Conservation (phyloP, 2,329 filamentous ascomycete genomes). For the Penicillium hordei region DNA sequence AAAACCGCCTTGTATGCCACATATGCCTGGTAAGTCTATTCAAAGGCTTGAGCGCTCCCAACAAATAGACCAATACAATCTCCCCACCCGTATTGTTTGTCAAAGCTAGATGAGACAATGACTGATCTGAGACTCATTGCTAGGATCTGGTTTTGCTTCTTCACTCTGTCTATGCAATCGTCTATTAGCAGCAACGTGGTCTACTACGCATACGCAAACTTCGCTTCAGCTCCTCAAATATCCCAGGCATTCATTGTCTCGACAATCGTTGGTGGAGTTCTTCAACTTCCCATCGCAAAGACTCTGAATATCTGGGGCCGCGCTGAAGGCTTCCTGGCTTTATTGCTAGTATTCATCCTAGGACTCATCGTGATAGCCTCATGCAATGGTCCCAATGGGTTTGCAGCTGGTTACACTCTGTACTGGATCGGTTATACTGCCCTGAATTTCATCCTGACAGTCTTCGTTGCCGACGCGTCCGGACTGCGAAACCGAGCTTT, state of each 20-base stretch:
- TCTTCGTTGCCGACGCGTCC: background rate
- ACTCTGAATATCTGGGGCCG: background rate
- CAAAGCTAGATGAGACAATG: background rate
- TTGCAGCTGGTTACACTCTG: background rate
- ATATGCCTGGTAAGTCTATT: background rate
- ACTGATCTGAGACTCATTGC: background rate
- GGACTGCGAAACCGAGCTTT: background rate
- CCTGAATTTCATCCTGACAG: background rate
- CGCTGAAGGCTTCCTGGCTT: background rate
- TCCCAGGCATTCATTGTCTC: background rate
- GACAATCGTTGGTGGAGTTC: background rate
- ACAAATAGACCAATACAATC: background rate
- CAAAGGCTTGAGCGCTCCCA: background rate
- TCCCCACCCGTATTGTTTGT: background rate
- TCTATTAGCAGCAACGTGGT: background rate
- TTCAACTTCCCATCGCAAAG: background rate
- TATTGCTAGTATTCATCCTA: background rate
- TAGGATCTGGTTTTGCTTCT: background rate
- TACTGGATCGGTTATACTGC: background rate
- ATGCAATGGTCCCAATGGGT: background rate
- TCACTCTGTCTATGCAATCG: background rate
- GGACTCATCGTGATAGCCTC: background rate
- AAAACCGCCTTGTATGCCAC: background rate
- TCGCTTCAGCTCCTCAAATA: background rate
- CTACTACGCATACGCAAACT: background rate